A percentile compares a stretch with the other conserved stretches of the same genome.
Conservation (phyloP, 768 basidiomycete genomes). For the Neoboletus subvelutipes region DNA sequence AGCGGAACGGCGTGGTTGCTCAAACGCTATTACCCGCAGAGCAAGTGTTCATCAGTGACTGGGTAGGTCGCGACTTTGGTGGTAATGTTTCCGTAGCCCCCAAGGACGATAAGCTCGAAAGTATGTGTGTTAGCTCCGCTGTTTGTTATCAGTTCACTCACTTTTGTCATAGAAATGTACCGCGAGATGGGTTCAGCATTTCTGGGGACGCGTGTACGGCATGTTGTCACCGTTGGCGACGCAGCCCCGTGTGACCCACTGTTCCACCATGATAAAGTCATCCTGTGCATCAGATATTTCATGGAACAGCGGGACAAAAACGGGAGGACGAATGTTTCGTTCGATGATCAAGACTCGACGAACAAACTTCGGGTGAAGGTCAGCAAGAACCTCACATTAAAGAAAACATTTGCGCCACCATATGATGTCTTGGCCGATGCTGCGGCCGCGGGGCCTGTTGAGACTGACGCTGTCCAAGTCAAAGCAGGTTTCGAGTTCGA, state of each 20-base stretch:
- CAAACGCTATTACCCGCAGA: constrained; percentile 6
- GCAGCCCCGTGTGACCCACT: not conserved
- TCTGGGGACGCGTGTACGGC: constrained; percentile 7
- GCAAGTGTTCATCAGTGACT: constrained; percentile 12
- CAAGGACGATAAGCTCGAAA: constrained; percentile 8
- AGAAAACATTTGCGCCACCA: constrained; percentile 13
- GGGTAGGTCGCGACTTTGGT: constrained; percentile 10
- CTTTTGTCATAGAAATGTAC: constrained; percentile 11
- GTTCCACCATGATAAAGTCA: not conserved
- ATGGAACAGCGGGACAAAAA: constrained; percentile 12
- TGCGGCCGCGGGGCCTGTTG: no score
- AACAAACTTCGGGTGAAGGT: not conserved
- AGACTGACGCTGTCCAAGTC: not conserved
- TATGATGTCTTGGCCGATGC: not conserved
- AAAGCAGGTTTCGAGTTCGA: constrained; percentile 5
- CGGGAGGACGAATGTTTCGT: not conserved
- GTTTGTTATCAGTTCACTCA: not conserved
- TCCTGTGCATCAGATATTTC: constrained; percentile 9
- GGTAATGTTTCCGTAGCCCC: constrained; percentile 8
- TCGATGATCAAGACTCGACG: not conserved
- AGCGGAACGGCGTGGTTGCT: not conserved
- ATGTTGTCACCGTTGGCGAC: not conserved
- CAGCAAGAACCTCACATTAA: constrained; percentile 5
- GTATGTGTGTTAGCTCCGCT: not conserved
- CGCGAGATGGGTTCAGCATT: constrained; percentile 11